Base-by-base conservation (phyloP, 352 stramenopile species). In the Globisporangium barbulae region DNA sequence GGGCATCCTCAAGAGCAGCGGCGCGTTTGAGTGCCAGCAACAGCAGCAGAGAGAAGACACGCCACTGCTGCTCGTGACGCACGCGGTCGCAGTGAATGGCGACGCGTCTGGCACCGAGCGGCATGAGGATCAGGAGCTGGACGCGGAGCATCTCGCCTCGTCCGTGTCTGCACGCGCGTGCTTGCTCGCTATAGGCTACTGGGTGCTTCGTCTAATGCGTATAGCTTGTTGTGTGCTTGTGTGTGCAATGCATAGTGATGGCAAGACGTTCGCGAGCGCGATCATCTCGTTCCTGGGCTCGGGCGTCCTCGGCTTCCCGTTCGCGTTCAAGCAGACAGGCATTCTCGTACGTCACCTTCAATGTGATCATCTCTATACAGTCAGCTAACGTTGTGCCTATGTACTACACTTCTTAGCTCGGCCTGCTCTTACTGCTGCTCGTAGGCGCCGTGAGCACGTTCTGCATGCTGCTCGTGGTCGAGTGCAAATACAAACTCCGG, bases 241-340 rank as follows among this genome's bases (percentile, higher is more conserved):
- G 39, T 50, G 61, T 35, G 37, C 2, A 22, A 12, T 28, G 30
- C 15, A 50, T 52, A 86, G 78, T 2, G 81, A 90, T 58, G 53
- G 74, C 15, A 81, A 81, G 48, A 86, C 73, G 47, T 92, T 92
- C 53, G 70, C 74, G 31, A 92, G 90, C 61, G 81, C 78, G 25
- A 83, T 96, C 60, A 97, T 98, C 67, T 89, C 85, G 30, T 98
- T 98, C 75, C 78, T 98, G 0, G 93, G 93, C 25, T 96, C 93
- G 7, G 93, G 93, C 33, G 83, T 97, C 8, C 73, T 98, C n/a
- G 93, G 91, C 0, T 68, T 97, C 7, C 93, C 93, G 10, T 96
- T 91, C 72, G 93, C 91, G 31, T 98, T 98, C 72, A 85, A 81
- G 41, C 78, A 91, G 62, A 87, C 76, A 30, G 93, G 93, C 25